Percentiles rank a stretch among this genome's conserved stretches.
Evolutionary conservation across 192 early-diverging fungal genomes (phyloP).

Genomic region (Blastocladiella britannica): DNA sequence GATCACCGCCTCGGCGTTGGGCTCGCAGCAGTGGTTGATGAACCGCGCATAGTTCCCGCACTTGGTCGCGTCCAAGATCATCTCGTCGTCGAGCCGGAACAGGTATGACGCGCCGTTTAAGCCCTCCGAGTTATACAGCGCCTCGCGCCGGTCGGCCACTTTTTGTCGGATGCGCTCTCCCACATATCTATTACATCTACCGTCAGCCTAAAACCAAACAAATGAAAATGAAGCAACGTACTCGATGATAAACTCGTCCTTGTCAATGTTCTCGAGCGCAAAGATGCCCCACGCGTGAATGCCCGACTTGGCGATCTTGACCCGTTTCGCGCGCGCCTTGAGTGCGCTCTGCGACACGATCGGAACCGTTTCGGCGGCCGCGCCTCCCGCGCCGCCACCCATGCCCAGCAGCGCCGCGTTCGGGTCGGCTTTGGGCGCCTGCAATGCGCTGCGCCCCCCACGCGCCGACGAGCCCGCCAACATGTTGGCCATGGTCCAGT

Average conservation of each 20-base stretch:
- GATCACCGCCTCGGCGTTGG: constrained; percentile 92
- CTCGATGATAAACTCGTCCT: constrained; percentile 91
- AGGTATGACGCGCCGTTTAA: constrained; percentile 80
- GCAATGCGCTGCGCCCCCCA: too few relatives aligned
- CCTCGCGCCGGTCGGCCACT: constrained; percentile 86
- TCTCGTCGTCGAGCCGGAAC: constrained; percentile 88
- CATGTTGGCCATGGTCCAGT: background rate
- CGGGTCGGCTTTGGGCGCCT: background rate
- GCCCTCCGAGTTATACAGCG: constrained; percentile 76
- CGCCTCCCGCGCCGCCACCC: background rate
- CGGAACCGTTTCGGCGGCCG: background rate
- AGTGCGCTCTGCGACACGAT: constrained; percentile 17
- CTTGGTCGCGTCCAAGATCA: constrained; percentile 92
- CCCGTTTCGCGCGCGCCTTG: constrained; percentile 68
- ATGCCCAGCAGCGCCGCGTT: background rate
- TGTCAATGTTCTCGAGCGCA: constrained; percentile 80
- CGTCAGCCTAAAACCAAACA: too few relatives aligned
- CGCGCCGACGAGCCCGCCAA: background rate
- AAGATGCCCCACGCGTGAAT: constrained; percentile 99
- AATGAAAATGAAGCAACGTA: too few relatives aligned
- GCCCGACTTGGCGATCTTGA: constrained; percentile 73
- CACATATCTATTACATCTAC: too few relatives aligned
- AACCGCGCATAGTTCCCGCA: constrained; percentile 93
- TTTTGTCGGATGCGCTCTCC: constrained; percentile 87
- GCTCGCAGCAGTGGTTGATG: constrained; percentile 97